These are phyloP conservation scores for Paulownia fortunei DNA, from an alignment of 257 asterid species.

Conservation along the genomic window DNA sequence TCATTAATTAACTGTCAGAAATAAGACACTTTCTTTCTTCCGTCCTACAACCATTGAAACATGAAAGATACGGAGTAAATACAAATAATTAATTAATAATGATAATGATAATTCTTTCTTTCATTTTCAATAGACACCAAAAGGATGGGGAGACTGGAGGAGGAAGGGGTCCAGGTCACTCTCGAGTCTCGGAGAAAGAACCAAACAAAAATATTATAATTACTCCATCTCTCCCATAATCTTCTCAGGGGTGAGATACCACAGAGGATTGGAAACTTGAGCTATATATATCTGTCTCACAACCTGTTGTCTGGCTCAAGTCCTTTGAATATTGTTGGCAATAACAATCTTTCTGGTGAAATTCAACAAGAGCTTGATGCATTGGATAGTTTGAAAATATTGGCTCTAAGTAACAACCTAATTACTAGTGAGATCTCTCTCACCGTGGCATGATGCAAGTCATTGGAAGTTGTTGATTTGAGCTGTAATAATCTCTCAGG, in stretches of 20 bases:
- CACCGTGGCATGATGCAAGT: conserved; percentile 94
- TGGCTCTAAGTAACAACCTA: conserved; percentile 70
- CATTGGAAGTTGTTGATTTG: conserved; percentile 88
- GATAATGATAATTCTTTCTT: too few species aligned
- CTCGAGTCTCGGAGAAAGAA: too few species aligned
- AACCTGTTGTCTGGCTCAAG: conserved; percentile 74
- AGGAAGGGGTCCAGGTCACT: too few species aligned
- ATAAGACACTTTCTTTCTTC: too few species aligned
- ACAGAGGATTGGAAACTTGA: conserved; percentile 81
- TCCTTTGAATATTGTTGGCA: conserved; percentile 83
- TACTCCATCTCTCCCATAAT: conserved; percentile 80
- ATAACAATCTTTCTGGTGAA: conserved; percentile 88
- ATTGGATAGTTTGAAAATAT: conserved; percentile 76
- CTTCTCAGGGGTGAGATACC: conserved; percentile 81
- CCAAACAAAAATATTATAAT: too few species aligned
- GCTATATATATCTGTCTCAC: conserved; percentile 85
- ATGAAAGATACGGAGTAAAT: too few species aligned
- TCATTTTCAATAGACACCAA: too few species aligned
- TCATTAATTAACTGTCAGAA: too few species aligned
- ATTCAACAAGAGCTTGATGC: conserved; percentile 98
- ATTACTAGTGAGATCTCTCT: conserved; percentile 94
- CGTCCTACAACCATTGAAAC: too few species aligned
- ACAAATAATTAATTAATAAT: too few species aligned
- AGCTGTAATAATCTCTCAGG: conserved; percentile 85
- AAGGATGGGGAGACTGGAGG: too few species aligned